These are phyloP conservation scores for Logfia minima DNA, from an alignment of 129 eudicot genomes.

Conservation along the genomic window DNA sequence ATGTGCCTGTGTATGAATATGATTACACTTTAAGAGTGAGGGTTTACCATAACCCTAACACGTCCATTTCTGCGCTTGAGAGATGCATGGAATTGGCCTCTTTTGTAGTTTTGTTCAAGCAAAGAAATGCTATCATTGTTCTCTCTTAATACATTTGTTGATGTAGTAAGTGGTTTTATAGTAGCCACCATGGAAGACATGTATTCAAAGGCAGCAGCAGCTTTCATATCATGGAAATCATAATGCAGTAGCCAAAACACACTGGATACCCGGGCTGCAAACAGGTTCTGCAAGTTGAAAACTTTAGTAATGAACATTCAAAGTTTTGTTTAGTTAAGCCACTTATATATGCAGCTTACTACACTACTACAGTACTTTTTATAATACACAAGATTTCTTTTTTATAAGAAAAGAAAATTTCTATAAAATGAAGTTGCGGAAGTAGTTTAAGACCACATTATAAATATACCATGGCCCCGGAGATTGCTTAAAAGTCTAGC, in stretches of 20 bases:
- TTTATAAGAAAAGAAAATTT: not conserved
- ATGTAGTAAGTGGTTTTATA: slow-evolving; percentile 46
- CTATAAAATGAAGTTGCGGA: not conserved
- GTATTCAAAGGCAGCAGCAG: slow-evolving; percentile 69
- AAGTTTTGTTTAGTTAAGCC: not conserved
- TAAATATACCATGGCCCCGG: slow-evolving; percentile 72
- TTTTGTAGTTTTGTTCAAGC: slow-evolving; percentile 61
- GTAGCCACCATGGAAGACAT: slow-evolving; percentile 83
- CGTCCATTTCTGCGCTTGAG: slow-evolving; percentile 94
- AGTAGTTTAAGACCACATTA: not conserved
- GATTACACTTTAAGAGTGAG: not conserved
- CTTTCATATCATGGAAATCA: slow-evolving; percentile 66
- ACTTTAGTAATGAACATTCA: not conserved
- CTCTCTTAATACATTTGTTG: slow-evolving; percentile 37
- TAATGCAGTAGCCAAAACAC: slow-evolving; percentile 74
- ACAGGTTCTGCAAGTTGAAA: not conserved
- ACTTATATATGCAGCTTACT: not conserved
- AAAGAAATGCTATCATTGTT: slow-evolving; percentile 45
- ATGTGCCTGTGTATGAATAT: not conserved
- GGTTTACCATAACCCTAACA: slow-evolving; percentile 66
- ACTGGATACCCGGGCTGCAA: slow-evolving; percentile 78
- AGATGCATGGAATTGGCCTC: slow-evolving; percentile 64
- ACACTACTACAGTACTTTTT: not conserved
- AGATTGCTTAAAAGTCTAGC: slow-evolving; percentile 69
- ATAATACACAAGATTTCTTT: not conserved